These are phyloP conservation scores for Xylaria arbuscula DNA, from an alignment of 2,329 filamentous ascomycete species.

Conservation along the genomic window DNA sequence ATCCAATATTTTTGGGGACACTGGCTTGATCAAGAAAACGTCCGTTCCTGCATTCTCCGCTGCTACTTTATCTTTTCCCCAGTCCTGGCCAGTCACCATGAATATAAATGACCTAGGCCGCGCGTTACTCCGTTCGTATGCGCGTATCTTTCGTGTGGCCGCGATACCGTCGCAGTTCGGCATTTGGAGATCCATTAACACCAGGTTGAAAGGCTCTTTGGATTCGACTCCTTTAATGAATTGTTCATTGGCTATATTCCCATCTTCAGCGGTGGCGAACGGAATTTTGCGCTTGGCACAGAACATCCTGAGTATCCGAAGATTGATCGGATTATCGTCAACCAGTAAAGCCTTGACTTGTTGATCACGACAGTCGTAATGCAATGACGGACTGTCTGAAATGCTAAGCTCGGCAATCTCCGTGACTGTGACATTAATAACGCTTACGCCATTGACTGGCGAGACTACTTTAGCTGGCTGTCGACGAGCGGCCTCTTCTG, in stretches of 20 bases:
- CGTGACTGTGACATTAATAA: background rate
- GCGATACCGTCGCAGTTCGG: constrained; percentile 29
- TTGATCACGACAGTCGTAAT: background rate
- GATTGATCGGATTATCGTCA: constrained; percentile 28
- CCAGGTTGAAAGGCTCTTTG: constrained; percentile 22
- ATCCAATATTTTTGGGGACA: constrained; percentile 13
- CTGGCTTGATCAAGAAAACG: constrained; percentile 27
- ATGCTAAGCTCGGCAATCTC: constrained; percentile 7
- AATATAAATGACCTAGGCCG: constrained; percentile 19
- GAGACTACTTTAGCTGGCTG: background rate
- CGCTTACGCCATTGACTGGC: background rate
- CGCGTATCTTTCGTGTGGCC: constrained; percentile 20
- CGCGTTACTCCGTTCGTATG: constrained; percentile 13
- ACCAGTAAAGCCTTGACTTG: constrained; percentile 23
- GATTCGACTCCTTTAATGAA: constrained; percentile 12
- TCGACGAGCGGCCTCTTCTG: constrained; percentile 1
- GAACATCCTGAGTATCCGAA: constrained; percentile 30
- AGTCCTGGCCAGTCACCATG: constrained; percentile 32
- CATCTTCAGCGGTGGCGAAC: constrained; percentile 20
- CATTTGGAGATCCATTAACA: constrained; percentile 33
- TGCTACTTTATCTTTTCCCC: constrained; percentile 24
- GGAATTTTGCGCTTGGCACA: constrained; percentile 30
- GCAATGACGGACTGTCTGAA: background rate
- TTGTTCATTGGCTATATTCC: constrained; percentile 20
- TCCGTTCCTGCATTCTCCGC: constrained; percentile 16